These are phyloP conservation scores for Begonia peltatifolia DNA, from an alignment of 306 rosid species.

Conservation along the genomic window DNA sequence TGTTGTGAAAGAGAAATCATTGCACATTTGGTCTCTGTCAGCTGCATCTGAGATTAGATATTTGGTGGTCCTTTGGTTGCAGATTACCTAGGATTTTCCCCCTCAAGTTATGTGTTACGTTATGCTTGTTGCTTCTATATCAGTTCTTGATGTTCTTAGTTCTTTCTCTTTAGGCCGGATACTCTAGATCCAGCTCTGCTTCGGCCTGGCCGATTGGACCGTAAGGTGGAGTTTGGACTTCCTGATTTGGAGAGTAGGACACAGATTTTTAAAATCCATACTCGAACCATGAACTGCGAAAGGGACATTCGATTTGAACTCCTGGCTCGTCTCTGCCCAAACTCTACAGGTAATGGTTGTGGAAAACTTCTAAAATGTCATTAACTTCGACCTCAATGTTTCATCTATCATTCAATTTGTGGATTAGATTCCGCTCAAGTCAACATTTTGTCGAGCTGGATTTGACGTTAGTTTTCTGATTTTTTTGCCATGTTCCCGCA, in stretches of 20 bases:
- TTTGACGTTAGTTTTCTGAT: no score
- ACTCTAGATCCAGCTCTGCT: constrained; percentile 93
- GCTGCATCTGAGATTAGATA: no score
- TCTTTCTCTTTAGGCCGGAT: constrained; percentile 64
- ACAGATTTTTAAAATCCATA: constrained; percentile 92
- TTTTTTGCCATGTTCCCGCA: constrained; percentile 7
- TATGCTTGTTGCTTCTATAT: not conserved
- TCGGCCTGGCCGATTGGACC: constrained; percentile 91
- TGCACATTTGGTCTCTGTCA: no score
- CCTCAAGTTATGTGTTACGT: not conserved
- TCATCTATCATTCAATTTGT: no score
- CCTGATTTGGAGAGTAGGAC: constrained; percentile 97
- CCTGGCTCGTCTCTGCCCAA: constrained; percentile 92
- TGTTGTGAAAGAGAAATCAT: no score
- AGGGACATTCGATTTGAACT: constrained; percentile 91
- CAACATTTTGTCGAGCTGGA: no score
- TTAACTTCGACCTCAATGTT: no score
- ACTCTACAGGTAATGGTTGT: constrained; percentile 58
- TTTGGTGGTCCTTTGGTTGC: no score
- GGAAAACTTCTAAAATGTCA: no score
- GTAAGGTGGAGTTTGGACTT: constrained; percentile 98
- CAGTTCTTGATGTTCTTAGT: not conserved
- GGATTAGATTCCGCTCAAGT: no score
- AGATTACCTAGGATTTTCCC: no score
- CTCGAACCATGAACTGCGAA: constrained; percentile 96